Conservation (phyloP, 2,329 filamentous ascomycete species). For the Leptographium flavum region DNA sequence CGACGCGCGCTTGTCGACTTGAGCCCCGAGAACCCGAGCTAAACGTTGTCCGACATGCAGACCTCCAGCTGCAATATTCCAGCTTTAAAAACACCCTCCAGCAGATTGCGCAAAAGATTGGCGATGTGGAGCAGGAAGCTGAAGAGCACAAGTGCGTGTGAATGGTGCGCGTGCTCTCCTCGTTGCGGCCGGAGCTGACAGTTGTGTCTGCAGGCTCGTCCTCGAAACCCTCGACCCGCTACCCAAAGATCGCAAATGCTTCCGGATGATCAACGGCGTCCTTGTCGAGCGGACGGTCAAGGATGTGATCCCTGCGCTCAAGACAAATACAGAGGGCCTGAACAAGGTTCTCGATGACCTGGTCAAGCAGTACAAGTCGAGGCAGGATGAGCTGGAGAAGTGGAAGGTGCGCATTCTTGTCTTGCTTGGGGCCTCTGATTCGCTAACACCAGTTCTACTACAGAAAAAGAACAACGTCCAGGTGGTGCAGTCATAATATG, state of each 20-base stretch:
- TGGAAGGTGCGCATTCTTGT: conserved; percentile 74
- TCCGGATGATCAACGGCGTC: conserved; percentile 96
- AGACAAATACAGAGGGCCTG: conserved; percentile 86
- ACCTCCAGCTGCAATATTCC: conserved; percentile 66
- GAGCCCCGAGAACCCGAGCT: background rate
- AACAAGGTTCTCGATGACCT: conserved; percentile 90
- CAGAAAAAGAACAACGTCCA: conserved; percentile 86
- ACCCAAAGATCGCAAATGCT: conserved; percentile 80
- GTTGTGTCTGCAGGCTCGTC: conserved; percentile 54
- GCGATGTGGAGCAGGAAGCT: conserved; percentile 90
- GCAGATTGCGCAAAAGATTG: conserved; percentile 89
- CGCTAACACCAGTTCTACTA: conserved; percentile 7
- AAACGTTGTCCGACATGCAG: conserved; percentile 27
- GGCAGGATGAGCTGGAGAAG: conserved; percentile 89
- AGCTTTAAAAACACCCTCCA: conserved; percentile 71
- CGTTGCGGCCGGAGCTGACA: background rate
- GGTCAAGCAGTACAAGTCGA: conserved; percentile 89
- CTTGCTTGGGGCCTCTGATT: background rate
- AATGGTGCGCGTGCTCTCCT: too few species aligned
- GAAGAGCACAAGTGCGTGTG: conserved; percentile 87
- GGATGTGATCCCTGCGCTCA: conserved; percentile 79
- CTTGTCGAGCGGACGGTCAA: conserved; percentile 86
- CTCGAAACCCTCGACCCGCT: conserved; percentile 82
- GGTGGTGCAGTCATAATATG: conserved; percentile 58
- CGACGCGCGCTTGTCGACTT: background rate